These are phyloP conservation scores for Coccomyxa sp. DNA, from an alignment of 139 green algal genomes.

Conservation along the genomic window DNA sequence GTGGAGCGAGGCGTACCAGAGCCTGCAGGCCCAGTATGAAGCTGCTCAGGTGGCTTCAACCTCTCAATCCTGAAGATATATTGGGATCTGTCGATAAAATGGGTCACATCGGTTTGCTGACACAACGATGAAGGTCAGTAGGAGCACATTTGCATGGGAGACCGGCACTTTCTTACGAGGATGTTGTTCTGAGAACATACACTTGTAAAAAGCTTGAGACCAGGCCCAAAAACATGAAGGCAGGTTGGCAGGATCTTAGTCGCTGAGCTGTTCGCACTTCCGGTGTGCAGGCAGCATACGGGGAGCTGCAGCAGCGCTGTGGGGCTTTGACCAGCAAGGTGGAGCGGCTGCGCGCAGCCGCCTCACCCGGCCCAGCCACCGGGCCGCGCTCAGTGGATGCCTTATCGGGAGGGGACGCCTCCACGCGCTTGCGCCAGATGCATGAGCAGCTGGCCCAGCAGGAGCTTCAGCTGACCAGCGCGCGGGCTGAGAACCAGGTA, in stretches of 20 bases:
- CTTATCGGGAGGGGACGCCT: not conserved
- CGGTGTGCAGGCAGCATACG: not conserved
- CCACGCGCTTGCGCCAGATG: constrained; percentile 17
- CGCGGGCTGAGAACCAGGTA: constrained; percentile 4
- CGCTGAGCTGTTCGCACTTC: too few species aligned
- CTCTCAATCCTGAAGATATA: too few species aligned
- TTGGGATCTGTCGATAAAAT: too few species aligned
- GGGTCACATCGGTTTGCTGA: too few species aligned
- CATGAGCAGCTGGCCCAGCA: constrained; percentile 14
- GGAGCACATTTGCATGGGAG: too few species aligned
- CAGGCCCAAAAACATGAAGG: too few species aligned
- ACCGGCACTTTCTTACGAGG: too few species aligned
- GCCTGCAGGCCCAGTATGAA: constrained; percentile 14
- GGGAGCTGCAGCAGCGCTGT: not conserved
- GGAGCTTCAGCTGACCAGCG: constrained; percentile 1
- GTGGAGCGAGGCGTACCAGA: constrained; percentile 19
- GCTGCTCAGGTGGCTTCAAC: not conserved
- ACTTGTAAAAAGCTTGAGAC: too few species aligned
- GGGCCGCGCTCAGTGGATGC: not conserved
- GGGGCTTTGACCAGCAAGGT: not conserved
- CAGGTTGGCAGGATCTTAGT: too few species aligned
- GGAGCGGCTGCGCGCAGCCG: not conserved
- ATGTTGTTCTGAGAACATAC: too few species aligned
- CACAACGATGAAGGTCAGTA: too few species aligned
- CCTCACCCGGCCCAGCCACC: too few species aligned